These are phyloP conservation scores for Prunella vulgaris DNA, from an alignment of 257 asterid species.

Conservation along the genomic window DNA sequence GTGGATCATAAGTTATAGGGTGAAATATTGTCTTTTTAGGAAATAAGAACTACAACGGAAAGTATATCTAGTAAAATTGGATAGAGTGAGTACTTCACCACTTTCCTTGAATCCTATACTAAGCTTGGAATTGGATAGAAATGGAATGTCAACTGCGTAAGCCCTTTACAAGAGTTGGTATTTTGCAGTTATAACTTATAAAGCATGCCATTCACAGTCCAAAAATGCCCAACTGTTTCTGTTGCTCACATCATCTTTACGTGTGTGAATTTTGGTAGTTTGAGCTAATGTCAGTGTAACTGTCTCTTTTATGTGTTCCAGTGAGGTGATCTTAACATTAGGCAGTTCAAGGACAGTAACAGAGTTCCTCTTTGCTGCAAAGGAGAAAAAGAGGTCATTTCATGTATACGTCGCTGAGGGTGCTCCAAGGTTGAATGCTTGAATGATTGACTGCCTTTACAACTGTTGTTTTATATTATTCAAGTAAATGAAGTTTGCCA, in stretches of 20 bases:
- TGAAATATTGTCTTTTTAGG: too few relatives aligned
- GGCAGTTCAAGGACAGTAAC: conserved; percentile 92
- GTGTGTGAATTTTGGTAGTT: conserved; percentile 7
- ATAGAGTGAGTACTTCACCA: too few relatives aligned
- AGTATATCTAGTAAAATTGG: too few relatives aligned
- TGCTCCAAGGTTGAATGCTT: conserved; percentile 78
- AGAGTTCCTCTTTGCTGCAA: conserved; percentile 93
- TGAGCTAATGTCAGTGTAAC: not conserved
- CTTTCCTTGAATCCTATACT: not conserved
- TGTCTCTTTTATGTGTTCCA: conserved; percentile 33
- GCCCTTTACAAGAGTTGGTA: not conserved
- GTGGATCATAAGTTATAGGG: too few relatives aligned
- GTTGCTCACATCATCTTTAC: not conserved
- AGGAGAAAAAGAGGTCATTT: conserved; percentile 90
- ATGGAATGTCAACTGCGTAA: not conserved
- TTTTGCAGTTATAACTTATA: not conserved
- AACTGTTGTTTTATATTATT: conserved; percentile 4
- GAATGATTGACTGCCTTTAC: conserved; percentile 10
- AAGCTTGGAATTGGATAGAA: not conserved
- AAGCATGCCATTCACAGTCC: conserved; percentile 2
- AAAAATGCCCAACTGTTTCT: not conserved
- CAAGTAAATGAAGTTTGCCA: not conserved
- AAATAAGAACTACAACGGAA: too few relatives aligned
- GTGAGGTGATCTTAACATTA: conserved; percentile 96
- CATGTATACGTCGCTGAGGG: conserved; percentile 98